Evolutionary conservation across 805 yeast genomes (phyloP), one percentile per base, ranked within the genome.

Genomic region (Yueomyces sp.): DNA sequence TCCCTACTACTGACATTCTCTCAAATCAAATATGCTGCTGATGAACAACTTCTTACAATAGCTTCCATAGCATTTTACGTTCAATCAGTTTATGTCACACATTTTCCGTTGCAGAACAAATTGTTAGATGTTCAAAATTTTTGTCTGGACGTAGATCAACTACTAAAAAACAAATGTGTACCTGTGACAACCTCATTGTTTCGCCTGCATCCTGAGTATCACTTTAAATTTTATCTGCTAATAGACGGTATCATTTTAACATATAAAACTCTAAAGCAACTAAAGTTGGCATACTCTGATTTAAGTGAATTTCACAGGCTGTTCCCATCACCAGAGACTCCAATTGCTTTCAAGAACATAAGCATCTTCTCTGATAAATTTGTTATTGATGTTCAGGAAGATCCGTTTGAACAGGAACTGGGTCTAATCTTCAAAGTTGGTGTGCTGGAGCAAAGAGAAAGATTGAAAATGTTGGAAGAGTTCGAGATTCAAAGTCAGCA

Each of bases 391-490:
- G 63, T 79, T 36, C 83, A 77, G 44, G 79, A 76, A 55, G 85
- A 80, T 54, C 76, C 79, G 1, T 79, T 80, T 55, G 86, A 80
- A 55, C 67, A 69, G 30, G 78, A 78, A 53, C 56, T 80, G n/a
- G 69, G 73, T 2, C 63, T 73, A 52, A 76, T 76, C 33, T 74
- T 61, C 45, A 78, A 77, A 49, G 63, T 77, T 9, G 86, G 85
- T 1, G 44, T 65, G 3, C 55, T 76, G 7, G 85, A 79, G 48
- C 85, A 79, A 47, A 64, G 65, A 40, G 68, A 65, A 40, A 60
- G 85, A 44, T 37, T 73, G 31, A 58, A 67, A 51, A 64, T 75
- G 62, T 31, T 52, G 9, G 47, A 52, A 11, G 50, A 53, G 12
- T 54, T 66, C 36, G 57, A 55, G 30, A 48, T 54, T 36, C 51